Evolutionary conservation across 495 filamentous ascomycete genomes (phyloP), one percentile per base, ranked within the genome.

Genomic region (Schizothecium vesticola): DNA sequence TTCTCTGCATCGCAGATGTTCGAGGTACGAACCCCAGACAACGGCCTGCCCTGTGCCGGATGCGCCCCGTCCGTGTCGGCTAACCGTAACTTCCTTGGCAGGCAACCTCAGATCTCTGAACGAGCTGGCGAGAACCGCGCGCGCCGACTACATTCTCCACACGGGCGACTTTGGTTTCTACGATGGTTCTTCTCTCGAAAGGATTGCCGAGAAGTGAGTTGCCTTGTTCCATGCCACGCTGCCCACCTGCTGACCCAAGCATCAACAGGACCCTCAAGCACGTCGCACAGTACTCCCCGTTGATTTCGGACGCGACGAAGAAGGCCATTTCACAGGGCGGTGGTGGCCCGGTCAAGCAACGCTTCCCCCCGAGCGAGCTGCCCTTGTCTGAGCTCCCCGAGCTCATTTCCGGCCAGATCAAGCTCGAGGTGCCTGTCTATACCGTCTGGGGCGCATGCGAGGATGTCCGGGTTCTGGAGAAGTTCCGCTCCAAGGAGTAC

Each of bases 121-220:
- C 82, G 93, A 98, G 56, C 88, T 98, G 64, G 96, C 96, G 67
- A 93, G 90, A 77, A 88, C 93, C 74, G 95, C 96, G 64, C 90
- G 90, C 74, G 95, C 95, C 64, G 92, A 97, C 80, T 91, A 96
- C 78, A 96, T 99, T 74, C 91, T 99, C 70, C 95, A 99, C 80
- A 98, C 96, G 36, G 96, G 96, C 76, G 96, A 99, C 76, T 99
- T 99, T 76, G 96, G 96, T 64, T 99, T 99, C 81, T 99, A 99
- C 80, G 96, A 99, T 76, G 92, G 96, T 63, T 90, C 88, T 56
- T 99, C 96, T 11, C 82, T 99, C 33, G 94, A 99, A 73, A 91
- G 96, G 66, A 98, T 99, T 83, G 95, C 95, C 10, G 96, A 99
- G 78, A 99, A 99, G 95, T 99, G 79, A 85, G 92, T 84, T 70